Evolutionary conservation across 108 stramenopile species (phyloP), one percentile per base, ranked within the genome.

Genomic region (Stephanodiscus minutulus): DNA sequence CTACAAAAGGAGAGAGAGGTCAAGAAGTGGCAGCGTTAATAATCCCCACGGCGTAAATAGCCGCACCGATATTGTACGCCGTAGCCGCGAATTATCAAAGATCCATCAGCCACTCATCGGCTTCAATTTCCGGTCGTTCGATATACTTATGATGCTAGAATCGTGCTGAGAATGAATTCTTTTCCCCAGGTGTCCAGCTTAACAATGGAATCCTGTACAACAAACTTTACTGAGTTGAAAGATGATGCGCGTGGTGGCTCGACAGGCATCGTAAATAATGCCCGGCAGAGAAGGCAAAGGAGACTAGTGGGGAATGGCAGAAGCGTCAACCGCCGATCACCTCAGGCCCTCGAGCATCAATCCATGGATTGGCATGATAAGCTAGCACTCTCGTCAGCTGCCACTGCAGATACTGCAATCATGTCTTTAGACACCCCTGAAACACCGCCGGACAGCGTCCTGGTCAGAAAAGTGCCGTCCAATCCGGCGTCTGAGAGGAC

Each of bases 351-450:
- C 18, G 57, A 58, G 18, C 35, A 58, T 36, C 57, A 58, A 36
- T 58, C 57, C 35, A 58, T 58, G 15, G 28, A 58, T 33, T 36
- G 33, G 57, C 13, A 36, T 18, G 33, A 58, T 36, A 58, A 58
- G 57, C 36, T 58, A 58, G 31, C 57, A 7, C 31, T 58, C 2
- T 58, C 57, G 57, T 33, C 57, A 58, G 57, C 13, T 15, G 15
- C 25, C 13, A 58, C 57, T 17, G 25, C 57, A 58, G 57, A 58
- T 36, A 58, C 57, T 36, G 33, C 33, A 20, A 1, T 37, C 5
- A 17, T 58, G 35, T 58, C 57, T 58, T 0, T 36, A 18, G 28
- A 29, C 15, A 37, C 57, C 15, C 7, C 57, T 37, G 57, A 58
- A 58, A 58, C 57, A 17, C 29, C 57, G 13, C 7, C 24, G 18